Conservation (phyloP, 2,329 filamentous ascomycete genomes). For the Penicillium sp. region DNA sequence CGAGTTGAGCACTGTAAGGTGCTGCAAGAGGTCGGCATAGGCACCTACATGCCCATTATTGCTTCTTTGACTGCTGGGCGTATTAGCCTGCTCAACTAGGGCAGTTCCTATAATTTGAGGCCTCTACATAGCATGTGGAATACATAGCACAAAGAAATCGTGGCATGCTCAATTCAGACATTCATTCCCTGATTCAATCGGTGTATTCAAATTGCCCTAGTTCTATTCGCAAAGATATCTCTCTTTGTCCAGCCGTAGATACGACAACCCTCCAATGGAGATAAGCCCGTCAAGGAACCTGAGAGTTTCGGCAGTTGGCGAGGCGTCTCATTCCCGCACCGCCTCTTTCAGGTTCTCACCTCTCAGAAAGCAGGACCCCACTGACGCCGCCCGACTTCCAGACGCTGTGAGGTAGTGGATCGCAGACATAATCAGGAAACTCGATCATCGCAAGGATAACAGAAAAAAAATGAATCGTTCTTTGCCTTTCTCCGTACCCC, state of each 20-base stretch:
- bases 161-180: neutral
- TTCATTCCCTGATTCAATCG: neutral
- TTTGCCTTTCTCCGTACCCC: neutral
- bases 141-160: neutral
- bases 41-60: conserved; percentile 37
- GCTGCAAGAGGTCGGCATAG: conserved; percentile 36
- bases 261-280: neutral
- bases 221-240: neutral
- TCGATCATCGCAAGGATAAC: conserved; percentile 5
- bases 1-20: conserved; percentile 36
- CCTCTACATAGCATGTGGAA: too few species aligned
- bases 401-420: neutral
- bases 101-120: neutral
- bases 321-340: neutral
- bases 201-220: neutral
- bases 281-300: neutral
- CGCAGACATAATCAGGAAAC: neutral
- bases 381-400: neutral
- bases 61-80: conserved; percentile 44
- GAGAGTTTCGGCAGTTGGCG: neutral
- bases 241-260: neutral
- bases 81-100: conserved; percentile 48
- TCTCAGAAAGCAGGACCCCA: neutral
- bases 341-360: neutral
- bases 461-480: neutral